These are phyloP conservation scores for Rhexocercosporidium sp. DNA, from an alignment of 2,329 filamentous ascomycete species.

Conservation along the genomic window DNA sequence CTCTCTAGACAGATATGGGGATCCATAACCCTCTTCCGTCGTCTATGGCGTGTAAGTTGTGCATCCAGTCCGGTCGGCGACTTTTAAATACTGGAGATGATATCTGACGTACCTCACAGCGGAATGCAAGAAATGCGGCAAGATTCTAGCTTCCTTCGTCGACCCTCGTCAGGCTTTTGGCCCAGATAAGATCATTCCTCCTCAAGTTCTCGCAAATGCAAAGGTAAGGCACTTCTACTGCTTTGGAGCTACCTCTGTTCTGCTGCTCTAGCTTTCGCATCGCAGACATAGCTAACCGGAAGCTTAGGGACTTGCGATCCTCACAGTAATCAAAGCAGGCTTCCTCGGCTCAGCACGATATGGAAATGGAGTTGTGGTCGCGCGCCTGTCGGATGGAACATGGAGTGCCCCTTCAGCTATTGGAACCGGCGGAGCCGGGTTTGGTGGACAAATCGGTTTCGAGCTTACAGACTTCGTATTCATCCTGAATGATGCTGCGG, in stretches of 20 bases:
- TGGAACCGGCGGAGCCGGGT: constrained; percentile 78
- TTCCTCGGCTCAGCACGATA: constrained; percentile 85
- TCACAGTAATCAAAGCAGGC: constrained; percentile 86
- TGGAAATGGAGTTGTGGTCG: constrained; percentile 82
- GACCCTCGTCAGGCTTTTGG: constrained; percentile 93
- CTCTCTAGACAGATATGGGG: constrained; percentile 52
- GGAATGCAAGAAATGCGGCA: constrained; percentile 96
- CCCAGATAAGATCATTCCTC: constrained; percentile 96
- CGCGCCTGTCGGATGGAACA: constrained; percentile 74
- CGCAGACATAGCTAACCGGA: constrained; percentile 21
- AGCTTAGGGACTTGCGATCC: constrained; percentile 74
- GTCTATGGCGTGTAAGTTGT: constrained; percentile 68
- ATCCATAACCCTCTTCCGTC: constrained; percentile 71
- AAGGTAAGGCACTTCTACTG: constrained; percentile 63
- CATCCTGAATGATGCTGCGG: constrained; percentile 89
- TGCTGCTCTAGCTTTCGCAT: not conserved
- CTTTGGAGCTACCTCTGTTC: not conserved
- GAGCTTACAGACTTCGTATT: constrained; percentile 96
- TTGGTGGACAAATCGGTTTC: constrained; percentile 86
- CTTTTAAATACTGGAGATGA: not conserved
- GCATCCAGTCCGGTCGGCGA: not conserved
- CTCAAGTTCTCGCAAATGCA: constrained; percentile 84
- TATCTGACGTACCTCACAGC: constrained; percentile 56
- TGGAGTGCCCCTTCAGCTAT: constrained; percentile 87
- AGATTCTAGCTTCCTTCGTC: constrained; percentile 93